Evolutionary conservation across 1,139 yeast genomes (phyloP).

Genomic region (Saccharomyces hybrid): DNA sequence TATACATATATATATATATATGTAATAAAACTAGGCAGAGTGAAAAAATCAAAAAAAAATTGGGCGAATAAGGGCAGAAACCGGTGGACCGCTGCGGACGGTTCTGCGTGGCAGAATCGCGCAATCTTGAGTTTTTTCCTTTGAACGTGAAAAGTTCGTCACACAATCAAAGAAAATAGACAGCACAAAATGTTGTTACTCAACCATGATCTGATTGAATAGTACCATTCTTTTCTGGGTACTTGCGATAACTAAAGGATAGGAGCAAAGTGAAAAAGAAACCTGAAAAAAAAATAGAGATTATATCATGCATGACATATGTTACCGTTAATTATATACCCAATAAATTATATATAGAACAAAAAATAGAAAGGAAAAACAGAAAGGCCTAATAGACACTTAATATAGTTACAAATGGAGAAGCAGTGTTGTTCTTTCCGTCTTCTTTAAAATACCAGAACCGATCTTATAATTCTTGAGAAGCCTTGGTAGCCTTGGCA

Average conservation of each 20-base stretch:
- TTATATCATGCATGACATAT: constrained; percentile 1
- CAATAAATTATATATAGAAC: constrained; percentile 1
- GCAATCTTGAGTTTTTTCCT: background rate
- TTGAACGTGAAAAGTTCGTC: background rate
- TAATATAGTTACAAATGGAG: constrained; percentile 1
- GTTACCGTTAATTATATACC: constrained; percentile 1
- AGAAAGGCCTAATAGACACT: constrained; percentile 1
- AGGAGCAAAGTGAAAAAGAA: background rate
- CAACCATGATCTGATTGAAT: background rate
- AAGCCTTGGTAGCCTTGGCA: constrained; percentile 67
- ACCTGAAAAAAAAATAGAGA: background rate
- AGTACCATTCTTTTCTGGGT: background rate
- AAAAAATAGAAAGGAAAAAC: constrained; percentile 1
- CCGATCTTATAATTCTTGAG: constrained; percentile 66
- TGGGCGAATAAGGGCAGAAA: background rate
- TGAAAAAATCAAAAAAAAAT: background rate
- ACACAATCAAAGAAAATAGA: background rate
- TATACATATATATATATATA: background rate
- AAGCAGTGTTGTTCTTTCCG: background rate
- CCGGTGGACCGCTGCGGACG: background rate
- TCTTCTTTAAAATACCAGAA: background rate
- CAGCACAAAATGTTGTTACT: background rate
- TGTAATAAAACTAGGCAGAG: background rate
- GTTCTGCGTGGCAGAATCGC: background rate
- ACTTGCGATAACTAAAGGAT: background rate